These are phyloP conservation scores for Zygotorulaspora sp. DNA, from an alignment of 805 yeast species.

Conservation along the genomic window DNA sequence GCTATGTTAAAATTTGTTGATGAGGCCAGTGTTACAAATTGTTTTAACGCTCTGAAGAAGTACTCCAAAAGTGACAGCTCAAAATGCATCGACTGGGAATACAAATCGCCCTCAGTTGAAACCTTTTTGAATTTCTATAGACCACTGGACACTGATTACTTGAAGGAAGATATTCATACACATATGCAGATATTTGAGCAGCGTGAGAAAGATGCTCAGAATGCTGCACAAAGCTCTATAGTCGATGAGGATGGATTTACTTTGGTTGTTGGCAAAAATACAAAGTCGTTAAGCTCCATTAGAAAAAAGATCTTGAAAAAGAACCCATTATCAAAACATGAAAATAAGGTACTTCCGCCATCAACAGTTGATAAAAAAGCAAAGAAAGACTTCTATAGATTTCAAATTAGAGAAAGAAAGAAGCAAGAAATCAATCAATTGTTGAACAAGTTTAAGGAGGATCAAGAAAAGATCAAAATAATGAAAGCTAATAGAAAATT, in stretches of 20 bases:
- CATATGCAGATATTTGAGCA: slow-evolving; percentile 64
- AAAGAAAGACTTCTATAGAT: slow-evolving; percentile 88
- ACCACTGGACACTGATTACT: slow-evolving; percentile 44
- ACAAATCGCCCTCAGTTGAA: slow-evolving; percentile 34
- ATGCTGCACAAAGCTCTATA: slow-evolving; percentile 49
- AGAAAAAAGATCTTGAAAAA: slow-evolving; percentile 33
- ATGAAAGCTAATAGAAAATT: slow-evolving; percentile 81
- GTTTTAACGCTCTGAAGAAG: slow-evolving; percentile 52
- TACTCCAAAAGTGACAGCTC: slow-evolving; percentile 47
- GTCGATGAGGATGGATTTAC: slow-evolving; percentile 96
- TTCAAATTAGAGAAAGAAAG: slow-evolving; percentile 91
- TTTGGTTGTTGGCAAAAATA: slow-evolving; percentile 78
- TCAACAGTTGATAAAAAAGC: slow-evolving; percentile 57
- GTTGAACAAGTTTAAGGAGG: slow-evolving; percentile 77
- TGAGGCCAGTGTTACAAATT: slow-evolving; percentile 51
- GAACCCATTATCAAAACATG: slow-evolving; percentile 34
- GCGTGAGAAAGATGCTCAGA: slow-evolving; percentile 60
- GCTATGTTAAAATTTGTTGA: slow-evolving; percentile 74
- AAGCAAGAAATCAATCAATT: slow-evolving; percentile 88
- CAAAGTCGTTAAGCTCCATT: slow-evolving; percentile 58
- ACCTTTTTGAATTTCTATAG: slow-evolving; percentile 43
- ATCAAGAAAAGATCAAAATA: slow-evolving; percentile 75
- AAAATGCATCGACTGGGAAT: slow-evolving; percentile 36
- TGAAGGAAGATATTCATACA: slow-evolving; percentile 54
- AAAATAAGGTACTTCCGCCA: slow-evolving; percentile 20